Percentiles rank a stretch among this genome's conserved stretches.
phyloP scores from a whole-genome alignment of 768 basidiomycete species.

The Pholiota conissans region DNA sequence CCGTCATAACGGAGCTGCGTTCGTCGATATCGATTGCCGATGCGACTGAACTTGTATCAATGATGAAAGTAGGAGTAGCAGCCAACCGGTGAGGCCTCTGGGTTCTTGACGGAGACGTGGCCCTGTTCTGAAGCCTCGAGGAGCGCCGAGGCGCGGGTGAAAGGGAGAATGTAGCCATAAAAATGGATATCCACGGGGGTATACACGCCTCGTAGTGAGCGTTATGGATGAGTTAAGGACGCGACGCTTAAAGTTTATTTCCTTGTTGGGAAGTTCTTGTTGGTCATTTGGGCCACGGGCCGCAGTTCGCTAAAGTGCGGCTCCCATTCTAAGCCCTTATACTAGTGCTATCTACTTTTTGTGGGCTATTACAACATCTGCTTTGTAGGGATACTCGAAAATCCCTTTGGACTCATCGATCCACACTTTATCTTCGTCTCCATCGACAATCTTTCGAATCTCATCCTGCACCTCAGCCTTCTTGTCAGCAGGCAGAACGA shows the following conservation, averaged over 20 bases:
- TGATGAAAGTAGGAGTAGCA: conserved; percentile 40
- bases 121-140: conserved; percentile 29
- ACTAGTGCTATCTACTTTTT: conserved; percentile 22
- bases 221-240: neutral
- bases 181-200: neutral
- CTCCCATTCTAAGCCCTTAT: neutral
- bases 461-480: conserved; percentile 51
- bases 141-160: conserved; percentile 62
- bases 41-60: conserved; percentile 40
- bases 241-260: conserved; percentile 6
- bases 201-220: neutral
- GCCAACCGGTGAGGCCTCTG: conserved; percentile 36
- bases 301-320: neutral
- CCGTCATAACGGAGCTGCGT: conserved; percentile 36
- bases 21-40: conserved; percentile 75
- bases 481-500: conserved; percentile 57
- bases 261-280: conserved; percentile 1
- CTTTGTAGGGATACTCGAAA: conserved; percentile 83
- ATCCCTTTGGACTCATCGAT: conserved; percentile 69
- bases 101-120: conserved; percentile 19
- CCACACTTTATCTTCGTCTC: conserved; percentile 69
- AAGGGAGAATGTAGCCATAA: conserved; percentile 62
- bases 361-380: conserved; percentile 52
- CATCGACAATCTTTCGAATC: conserved; percentile 54
- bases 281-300: neutral